These are phyloP conservation scores for Cladosporium sp. DNA, from an alignment of 2,329 filamentous ascomycete genomes.

Conservation along the genomic window DNA sequence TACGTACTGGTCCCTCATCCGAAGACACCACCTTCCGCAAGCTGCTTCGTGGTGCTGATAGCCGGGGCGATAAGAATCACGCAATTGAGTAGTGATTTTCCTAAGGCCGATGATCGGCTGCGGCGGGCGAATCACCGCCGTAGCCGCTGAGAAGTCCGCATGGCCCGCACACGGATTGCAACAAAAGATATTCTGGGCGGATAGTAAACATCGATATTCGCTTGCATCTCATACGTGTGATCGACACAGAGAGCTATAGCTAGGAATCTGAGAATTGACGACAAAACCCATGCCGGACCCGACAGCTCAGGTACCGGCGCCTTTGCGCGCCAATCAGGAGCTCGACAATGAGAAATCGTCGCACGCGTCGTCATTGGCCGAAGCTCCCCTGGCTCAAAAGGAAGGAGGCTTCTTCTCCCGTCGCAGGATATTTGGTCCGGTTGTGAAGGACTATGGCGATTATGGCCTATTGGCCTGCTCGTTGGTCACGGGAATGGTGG, in stretches of 20 bases:
- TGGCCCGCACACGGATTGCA: not conserved
- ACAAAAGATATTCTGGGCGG: not conserved
- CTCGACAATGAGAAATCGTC: conserved; percentile 2
- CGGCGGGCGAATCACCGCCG: not conserved
- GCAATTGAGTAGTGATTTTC: not conserved
- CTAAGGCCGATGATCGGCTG: not conserved
- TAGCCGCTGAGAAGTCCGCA: not conserved
- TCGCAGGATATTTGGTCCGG: conserved; percentile 25
- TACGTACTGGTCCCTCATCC: not conserved
- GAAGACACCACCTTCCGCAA: too few species aligned
- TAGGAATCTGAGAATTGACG: not conserved
- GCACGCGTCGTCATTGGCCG: conserved; percentile 6
- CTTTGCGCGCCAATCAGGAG: conserved; percentile 1
- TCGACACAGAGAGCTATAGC: not conserved
- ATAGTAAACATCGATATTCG: not conserved
- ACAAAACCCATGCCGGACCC: not conserved
- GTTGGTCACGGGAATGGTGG: conserved; percentile 45
- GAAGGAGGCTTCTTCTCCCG: conserved; percentile 23
- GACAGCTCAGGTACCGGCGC: not conserved
- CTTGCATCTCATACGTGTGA: not conserved
- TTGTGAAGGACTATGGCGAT: conserved; percentile 30
- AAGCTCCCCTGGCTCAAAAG: conserved; percentile 4
- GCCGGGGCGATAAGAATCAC: conserved; percentile 1
- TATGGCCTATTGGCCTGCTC: conserved; percentile 38
- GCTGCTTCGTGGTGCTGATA: not conserved